These are phyloP conservation scores for Boletus huronensis DNA, from an alignment of 768 basidiomycete genomes.

Conservation along the genomic window DNA sequence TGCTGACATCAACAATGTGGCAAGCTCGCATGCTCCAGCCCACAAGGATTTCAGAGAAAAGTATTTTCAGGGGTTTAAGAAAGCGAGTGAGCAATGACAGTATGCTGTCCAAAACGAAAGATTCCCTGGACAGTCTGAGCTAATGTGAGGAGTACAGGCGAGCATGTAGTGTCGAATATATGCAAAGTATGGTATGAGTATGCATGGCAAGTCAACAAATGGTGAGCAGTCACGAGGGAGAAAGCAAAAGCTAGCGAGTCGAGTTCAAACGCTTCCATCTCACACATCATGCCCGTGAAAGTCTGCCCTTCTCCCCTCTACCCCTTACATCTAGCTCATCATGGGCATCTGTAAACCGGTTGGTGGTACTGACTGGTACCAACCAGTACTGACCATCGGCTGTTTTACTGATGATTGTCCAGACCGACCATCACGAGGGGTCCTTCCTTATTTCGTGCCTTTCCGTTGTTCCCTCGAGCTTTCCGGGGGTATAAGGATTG, in stretches of 20 bases:
- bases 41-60: conserved; percentile 88
- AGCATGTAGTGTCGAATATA: not conserved
- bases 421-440: not conserved
- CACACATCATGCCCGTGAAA: not conserved
- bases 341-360: no score
- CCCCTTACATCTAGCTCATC: not conserved
- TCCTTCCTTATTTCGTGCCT: not conserved
- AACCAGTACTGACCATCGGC: no score
- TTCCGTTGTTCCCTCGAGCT: not conserved
- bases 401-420: no score
- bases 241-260: not conserved
- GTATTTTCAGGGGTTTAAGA: conserved; percentile 81
- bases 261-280: not conserved
- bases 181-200: not conserved
- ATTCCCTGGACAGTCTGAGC: not conserved
- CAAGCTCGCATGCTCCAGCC: conserved; percentile 61
- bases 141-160: not conserved
- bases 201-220: not conserved
- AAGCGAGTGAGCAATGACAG: conserved; percentile 21
- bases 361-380: no score
- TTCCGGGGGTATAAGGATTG: not conserved
- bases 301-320: not conserved
- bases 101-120: not conserved
- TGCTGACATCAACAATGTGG: conserved; percentile 5
- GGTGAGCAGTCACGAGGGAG: not conserved